A percentile compares a stretch with the other conserved stretches of the same genome.
phyloP scores from a whole-genome alignment of 768 basidiomycete species.

The Melanogaster broomeanus region DNA sequence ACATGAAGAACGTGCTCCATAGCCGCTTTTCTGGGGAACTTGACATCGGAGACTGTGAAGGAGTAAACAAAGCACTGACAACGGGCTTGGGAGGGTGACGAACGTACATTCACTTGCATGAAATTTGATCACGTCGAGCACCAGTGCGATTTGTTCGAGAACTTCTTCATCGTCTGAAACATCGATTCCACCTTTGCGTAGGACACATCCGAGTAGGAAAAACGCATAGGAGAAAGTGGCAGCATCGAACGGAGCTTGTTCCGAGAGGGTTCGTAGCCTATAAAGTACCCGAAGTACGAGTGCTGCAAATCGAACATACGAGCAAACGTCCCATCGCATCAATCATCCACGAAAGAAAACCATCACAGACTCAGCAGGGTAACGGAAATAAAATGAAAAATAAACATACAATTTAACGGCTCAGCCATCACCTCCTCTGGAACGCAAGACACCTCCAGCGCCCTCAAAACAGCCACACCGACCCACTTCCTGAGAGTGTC shows the following conservation, averaged over 20 bases:
- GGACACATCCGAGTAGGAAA: conserved; percentile 71
- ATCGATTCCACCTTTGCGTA: conserved; percentile 67
- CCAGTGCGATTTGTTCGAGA: conserved; percentile 79
- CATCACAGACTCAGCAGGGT: neutral
- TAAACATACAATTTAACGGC: conserved; percentile 45
- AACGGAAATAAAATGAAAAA: neutral
- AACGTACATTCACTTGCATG: conserved; percentile 33
- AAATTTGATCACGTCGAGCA: conserved; percentile 41
- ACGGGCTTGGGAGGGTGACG: neutral
- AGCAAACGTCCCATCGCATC: neutral
- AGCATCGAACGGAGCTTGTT: conserved; percentile 80
- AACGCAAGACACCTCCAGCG: conserved; percentile 61
- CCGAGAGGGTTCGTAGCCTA: conserved; percentile 76
- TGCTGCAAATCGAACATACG: conserved; percentile 42
- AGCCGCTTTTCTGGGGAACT: conserved; percentile 74
- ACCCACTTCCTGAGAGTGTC: conserved; percentile 70
- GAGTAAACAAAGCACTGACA: conserved; percentile 14
- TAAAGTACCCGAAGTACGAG: conserved; percentile 85
- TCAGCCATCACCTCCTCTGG: conserved; percentile 77
- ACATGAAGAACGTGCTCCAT: conserved; percentile 71
- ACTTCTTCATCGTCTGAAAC: conserved; percentile 54
- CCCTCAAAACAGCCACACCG: conserved; percentile 82
- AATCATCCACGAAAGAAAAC: neutral
- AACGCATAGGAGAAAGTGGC: conserved; percentile 83
- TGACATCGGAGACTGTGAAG: conserved; percentile 58